Evolutionary conservation across 1,284 basidiomycete genomes (phyloP), one percentile per base, ranked within the genome.

Genomic region (Veloporphyrellus conicus): DNA sequence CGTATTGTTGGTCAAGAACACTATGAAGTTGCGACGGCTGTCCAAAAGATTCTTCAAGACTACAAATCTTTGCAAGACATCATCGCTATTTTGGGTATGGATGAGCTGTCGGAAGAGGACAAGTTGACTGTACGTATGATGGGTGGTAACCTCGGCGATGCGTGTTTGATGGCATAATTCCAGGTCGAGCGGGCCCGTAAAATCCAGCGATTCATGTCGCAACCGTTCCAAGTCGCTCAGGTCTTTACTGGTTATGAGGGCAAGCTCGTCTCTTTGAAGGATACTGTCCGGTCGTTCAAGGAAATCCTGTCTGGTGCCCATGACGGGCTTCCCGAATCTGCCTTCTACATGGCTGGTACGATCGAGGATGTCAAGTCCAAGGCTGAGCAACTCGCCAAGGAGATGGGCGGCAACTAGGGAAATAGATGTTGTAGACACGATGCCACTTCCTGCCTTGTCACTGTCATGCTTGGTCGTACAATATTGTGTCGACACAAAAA

Each of bases 231-330:
- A 68, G 95, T 99, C 71, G 95, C 95, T 51, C 92, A 97, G 77
- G 91, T 96, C 73, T 98, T 98, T 85, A 98, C 95, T 68, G 95
- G 95, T 81, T 93, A 92, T 68, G 92, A 96, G 79, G 95, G 94
- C 63, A 88, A 88, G 70, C 90, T 98, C 54, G 94, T 98, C 41
- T 76, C 93, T 18, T 76, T 96, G 56, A 94, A 93, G 79, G 91
- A 95, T 67, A 93, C 91, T 56, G 68, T 94, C 65, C 85, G 85
- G 59, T 94, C 92, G 40, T 96, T 95, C 84, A 92, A 88, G 81
- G 91, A 94, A 76, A 98, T 99, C 68, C 85, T 99, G 54, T 79
- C 85, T 54, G 95, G 95, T 56, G 62, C 75, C 60, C 90, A 94
- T 68, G 95, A 98, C 71, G 69, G 73, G 50, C 81, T 97, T 47